A percentile compares a stretch with the other conserved stretches of the same genome.
Evolutionary conservation across 2,329 filamentous ascomycete genomes (phyloP).

Genomic region (Xylariaceae sp.): DNA sequence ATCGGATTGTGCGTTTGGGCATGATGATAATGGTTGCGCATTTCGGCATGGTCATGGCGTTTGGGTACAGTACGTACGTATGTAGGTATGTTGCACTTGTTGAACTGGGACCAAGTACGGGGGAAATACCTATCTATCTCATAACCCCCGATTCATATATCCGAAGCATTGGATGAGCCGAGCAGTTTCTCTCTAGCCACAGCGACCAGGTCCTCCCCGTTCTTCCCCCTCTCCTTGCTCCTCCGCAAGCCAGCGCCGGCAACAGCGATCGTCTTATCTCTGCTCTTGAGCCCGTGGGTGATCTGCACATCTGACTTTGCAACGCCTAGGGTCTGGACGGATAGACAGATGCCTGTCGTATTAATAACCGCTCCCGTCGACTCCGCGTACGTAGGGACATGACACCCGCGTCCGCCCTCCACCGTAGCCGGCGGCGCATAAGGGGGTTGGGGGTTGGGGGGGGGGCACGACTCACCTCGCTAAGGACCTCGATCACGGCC

Average conservation of each 20-base stretch:
- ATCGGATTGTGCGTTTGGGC: background rate
- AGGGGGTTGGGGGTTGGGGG: too few species aligned
- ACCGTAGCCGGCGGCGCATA: too few species aligned
- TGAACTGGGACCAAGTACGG: constrained; percentile 9
- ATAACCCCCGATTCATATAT: background rate
- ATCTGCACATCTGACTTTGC: constrained; percentile 67
- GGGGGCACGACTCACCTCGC: constrained; percentile 59
- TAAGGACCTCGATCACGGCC: constrained; percentile 65
- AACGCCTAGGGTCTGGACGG: constrained; percentile 55
- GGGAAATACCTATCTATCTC: constrained; percentile 2
- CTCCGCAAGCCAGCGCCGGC: constrained; percentile 30
- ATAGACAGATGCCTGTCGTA: background rate
- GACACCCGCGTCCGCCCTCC: too few species aligned
- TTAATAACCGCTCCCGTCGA: background rate
- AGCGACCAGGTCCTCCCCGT: constrained; percentile 26
- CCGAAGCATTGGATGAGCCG: background rate
- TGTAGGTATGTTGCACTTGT: too few species aligned
- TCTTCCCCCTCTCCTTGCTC: constrained; percentile 15
- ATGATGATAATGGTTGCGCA: constrained; percentile 1
- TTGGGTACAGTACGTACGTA: background rate
- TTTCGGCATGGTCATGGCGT: constrained; percentile 18
- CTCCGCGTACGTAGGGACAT: too few species aligned
- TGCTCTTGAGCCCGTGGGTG: constrained; percentile 63
- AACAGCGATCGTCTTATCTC: constrained; percentile 61
- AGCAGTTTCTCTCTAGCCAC: constrained; percentile 29